Conservation (phyloP, 1,284 basidiomycete genomes). For the Trametes polyzona region DNA sequence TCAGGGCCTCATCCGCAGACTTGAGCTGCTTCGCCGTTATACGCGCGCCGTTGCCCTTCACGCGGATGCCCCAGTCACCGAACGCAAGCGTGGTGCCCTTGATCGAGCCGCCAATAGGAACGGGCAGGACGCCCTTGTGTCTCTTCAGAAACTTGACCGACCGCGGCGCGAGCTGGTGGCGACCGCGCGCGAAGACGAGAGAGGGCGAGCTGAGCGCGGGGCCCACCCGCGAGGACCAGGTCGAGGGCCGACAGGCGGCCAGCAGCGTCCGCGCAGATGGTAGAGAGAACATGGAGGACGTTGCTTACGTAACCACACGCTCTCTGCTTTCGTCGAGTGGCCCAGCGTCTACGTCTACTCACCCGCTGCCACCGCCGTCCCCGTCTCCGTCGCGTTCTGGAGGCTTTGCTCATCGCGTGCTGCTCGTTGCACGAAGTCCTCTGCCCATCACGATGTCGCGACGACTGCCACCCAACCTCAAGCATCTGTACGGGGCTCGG, state of each 20-base stretch:
- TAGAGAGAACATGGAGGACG: conserved; percentile 34
- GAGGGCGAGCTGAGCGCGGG: conserved; percentile 14
- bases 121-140: conserved; percentile 86
- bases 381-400: not conserved
- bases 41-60: conserved; percentile 81
- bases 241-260: conserved; percentile 32
- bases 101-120: conserved; percentile 87
- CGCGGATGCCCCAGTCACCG: conserved; percentile 91
- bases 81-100: conserved; percentile 93
- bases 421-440: too few relatives aligned
- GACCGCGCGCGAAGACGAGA: conserved; percentile 36
- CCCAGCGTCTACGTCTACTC: not conserved
- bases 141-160: conserved; percentile 83
- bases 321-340: not conserved
- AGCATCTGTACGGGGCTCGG: not conserved
- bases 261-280: conserved; percentile 37
- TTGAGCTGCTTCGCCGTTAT: conserved; percentile 93
- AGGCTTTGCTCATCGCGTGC: too few relatives aligned
- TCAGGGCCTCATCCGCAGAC: conserved; percentile 86
- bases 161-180: conserved; percentile 78
- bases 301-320: conserved; percentile 9
- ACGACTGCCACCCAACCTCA: not conserved
- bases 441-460: not conserved
- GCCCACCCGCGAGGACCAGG: conserved; percentile 19
- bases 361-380: not conserved